These are phyloP conservation scores for Gracilariopsis chorda DNA, from an alignment of 23 red algal species.

Conservation along the genomic window DNA sequence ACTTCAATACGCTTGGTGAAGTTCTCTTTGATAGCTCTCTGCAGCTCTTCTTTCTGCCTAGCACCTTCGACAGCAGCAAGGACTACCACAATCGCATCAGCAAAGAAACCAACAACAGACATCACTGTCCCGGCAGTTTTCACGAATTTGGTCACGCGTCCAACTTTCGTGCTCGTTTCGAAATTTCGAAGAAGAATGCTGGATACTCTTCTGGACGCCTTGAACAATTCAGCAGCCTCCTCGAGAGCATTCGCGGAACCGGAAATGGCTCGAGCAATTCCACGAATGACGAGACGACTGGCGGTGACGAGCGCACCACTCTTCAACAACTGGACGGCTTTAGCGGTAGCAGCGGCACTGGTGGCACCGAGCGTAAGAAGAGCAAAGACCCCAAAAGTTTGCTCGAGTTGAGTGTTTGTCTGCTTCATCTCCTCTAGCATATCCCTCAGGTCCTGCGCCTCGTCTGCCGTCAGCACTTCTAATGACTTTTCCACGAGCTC, in stretches of 20 bases:
- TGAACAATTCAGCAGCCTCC: background rate
- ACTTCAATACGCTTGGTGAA: background rate
- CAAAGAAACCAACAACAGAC: background rate
- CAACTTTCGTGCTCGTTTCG: background rate
- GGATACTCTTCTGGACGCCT: background rate
- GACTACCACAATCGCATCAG: background rate
- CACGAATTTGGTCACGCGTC: background rate
- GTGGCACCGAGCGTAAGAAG: background rate
- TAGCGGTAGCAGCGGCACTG: background rate
- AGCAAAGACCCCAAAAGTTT: background rate
- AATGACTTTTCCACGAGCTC: background rate
- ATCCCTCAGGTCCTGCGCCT: background rate
- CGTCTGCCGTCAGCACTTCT: background rate
- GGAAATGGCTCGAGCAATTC: background rate
- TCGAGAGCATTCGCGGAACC: background rate
- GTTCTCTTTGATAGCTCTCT: background rate
- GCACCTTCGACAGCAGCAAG: background rate
- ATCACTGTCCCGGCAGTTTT: background rate
- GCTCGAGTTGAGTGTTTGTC: background rate
- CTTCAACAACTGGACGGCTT: background rate
- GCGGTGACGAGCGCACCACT: background rate
- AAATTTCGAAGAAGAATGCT: background rate
- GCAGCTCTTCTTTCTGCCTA: background rate
- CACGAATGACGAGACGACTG: background rate
- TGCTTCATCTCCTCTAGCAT: background rate